These are phyloP conservation scores for Aspergillus sp. DNA, from an alignment of 2,329 filamentous ascomycete species.

Conservation along the genomic window DNA sequence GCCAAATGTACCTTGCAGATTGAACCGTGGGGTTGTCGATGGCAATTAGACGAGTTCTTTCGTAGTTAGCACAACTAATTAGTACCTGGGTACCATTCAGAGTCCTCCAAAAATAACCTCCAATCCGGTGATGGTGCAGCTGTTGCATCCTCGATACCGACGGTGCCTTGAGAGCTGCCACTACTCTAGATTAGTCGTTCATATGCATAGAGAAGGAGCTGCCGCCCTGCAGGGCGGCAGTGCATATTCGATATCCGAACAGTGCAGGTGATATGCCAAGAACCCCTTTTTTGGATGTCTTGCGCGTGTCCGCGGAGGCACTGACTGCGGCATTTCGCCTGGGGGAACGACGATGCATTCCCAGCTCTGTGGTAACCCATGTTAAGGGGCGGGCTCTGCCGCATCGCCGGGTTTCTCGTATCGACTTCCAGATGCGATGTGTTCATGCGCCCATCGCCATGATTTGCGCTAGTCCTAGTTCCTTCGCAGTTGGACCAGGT, in stretches of 20 bases:
- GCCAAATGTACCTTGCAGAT: slow-evolving; percentile 1
- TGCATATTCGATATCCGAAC: not conserved
- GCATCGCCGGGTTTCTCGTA: not conserved
- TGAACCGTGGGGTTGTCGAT: slow-evolving; percentile 1
- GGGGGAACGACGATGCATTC: not conserved
- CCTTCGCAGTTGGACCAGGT: not conserved
- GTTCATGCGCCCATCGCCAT: not conserved
- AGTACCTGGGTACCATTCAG: no score
- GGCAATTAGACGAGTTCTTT: not conserved
- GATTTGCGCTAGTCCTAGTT: not conserved
- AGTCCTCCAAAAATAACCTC: no score
- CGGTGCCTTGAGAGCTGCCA: no score
- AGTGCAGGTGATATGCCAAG: not conserved
- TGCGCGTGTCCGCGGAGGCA: not conserved
- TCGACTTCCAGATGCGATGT: slow-evolving; percentile 1
- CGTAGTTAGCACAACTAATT: not conserved
- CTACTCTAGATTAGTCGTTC: no score
- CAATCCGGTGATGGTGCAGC: no score
- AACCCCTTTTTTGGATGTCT: not conserved
- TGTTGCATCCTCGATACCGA: no score
- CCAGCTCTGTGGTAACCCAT: slow-evolving; percentile 16
- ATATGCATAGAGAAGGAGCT: not conserved
- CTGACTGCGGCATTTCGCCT: not conserved
- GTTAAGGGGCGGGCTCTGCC: slow-evolving; percentile 8
- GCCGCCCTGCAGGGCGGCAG: not conserved